phyloP scores from a whole-genome alignment of 2,329 filamentous ascomycete genomes.

The Hymenoscyphus linearis region DNA sequence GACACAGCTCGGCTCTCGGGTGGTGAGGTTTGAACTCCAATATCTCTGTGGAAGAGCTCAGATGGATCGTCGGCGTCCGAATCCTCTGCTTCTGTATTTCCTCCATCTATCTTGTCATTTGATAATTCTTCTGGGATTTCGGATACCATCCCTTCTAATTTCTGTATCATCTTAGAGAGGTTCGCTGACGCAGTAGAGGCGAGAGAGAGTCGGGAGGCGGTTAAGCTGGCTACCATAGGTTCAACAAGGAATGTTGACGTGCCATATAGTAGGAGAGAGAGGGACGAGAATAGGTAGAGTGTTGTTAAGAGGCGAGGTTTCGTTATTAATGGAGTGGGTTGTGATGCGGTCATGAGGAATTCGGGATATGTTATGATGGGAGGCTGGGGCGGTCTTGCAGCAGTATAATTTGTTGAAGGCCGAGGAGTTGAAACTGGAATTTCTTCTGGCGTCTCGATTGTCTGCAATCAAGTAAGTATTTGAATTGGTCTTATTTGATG shows the following conservation, averaged over 20 bases:
- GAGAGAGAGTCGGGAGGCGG: slow-evolving; percentile 48
- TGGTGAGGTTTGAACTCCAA: slow-evolving; percentile 70
- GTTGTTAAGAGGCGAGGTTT: slow-evolving; percentile 53
- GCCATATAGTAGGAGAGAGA: slow-evolving; percentile 64
- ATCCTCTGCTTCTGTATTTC: slow-evolving; percentile 33
- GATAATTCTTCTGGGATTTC: slow-evolving; percentile 44
- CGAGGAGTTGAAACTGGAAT: background rate
- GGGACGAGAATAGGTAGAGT: slow-evolving; percentile 51
- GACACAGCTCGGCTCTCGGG: slow-evolving; percentile 28
- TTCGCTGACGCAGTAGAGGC: slow-evolving; percentile 43
- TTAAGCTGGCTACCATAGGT: slow-evolving; percentile 50
- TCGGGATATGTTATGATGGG: slow-evolving; percentile 68
- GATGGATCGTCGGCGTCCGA: slow-evolving; percentile 59
- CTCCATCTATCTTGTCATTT: slow-evolving; percentile 20
- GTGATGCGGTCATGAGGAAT: slow-evolving; percentile 53
- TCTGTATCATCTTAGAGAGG: slow-evolving; percentile 45
- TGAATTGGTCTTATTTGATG: slow-evolving; percentile 4
- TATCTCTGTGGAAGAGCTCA: slow-evolving; percentile 76
- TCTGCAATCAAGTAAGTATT: slow-evolving; percentile 5
- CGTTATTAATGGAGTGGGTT: slow-evolving; percentile 58
- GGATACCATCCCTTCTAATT: slow-evolving; percentile 53
- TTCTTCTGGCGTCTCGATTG: slow-evolving; percentile 20
- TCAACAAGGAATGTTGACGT: slow-evolving; percentile 63
- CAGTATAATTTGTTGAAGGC: slow-evolving; percentile 35
- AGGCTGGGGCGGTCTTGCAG: slow-evolving; percentile 34